Evolutionary conservation across 2,329 filamentous ascomycete genomes (phyloP).

Genomic region (Trichoderma sp.): DNA sequence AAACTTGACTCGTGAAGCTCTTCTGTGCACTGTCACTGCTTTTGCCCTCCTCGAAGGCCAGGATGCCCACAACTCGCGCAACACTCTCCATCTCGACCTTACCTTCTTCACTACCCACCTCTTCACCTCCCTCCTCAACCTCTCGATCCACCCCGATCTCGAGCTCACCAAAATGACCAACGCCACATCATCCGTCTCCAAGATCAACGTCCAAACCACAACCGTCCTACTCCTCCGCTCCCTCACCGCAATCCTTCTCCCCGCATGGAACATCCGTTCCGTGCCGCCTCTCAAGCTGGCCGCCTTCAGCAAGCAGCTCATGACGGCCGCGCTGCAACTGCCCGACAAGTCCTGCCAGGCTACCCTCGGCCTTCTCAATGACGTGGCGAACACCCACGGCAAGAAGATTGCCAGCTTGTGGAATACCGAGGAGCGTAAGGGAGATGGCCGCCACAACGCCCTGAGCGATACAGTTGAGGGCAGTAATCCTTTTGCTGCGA

Average conservation of each 20-base stretch:
- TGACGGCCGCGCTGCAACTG: slow-evolving; percentile 76
- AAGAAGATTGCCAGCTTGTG: slow-evolving; percentile 82
- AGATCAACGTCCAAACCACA: slow-evolving; percentile 92
- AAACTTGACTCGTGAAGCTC: slow-evolving; percentile 78
- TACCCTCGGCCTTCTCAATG: slow-evolving; percentile 71
- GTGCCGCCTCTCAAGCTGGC: slow-evolving; percentile 82
- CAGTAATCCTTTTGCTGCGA: slow-evolving; percentile 86
- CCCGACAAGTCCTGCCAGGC: slow-evolving; percentile 88
- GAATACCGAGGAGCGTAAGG: slow-evolving; percentile 90
- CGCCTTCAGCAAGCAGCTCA: slow-evolving; percentile 88
- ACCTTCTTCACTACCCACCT: slow-evolving; percentile 94
- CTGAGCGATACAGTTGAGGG: slow-evolving; percentile 71
- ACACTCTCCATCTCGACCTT: slow-evolving; percentile 81
- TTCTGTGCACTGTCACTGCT: slow-evolving; percentile 93
- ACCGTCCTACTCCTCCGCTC: slow-evolving; percentile 88
- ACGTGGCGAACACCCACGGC: slow-evolving; percentile 77
- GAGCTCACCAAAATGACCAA: slow-evolving; percentile 62
- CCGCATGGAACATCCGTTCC: slow-evolving; percentile 67
- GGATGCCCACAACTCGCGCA: slow-evolving; percentile 80
- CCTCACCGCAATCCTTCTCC: slow-evolving; percentile 76
- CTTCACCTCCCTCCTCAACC: slow-evolving; percentile 76
- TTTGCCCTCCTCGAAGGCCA: slow-evolving; percentile 95
- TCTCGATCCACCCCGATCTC: slow-evolving; percentile 79
- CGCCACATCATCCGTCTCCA: slow-evolving; percentile 47
- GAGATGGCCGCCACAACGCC: slow-evolving; percentile 82